phyloP scores from a whole-genome alignment of 2,329 filamentous ascomycete species.

The Trichocomaceae sp. region DNA sequence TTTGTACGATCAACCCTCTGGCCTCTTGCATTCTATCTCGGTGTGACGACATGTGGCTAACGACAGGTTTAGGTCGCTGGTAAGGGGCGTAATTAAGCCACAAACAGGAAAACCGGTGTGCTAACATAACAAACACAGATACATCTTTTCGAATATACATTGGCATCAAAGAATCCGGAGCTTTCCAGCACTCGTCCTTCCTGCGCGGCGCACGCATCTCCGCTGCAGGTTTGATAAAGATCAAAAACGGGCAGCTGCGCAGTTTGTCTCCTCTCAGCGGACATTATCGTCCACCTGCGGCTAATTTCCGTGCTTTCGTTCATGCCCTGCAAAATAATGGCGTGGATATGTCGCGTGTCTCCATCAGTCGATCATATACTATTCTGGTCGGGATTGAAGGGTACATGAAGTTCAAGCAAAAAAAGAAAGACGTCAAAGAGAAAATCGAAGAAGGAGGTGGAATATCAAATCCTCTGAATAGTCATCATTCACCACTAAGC shows the following conservation, averaged over 20 bases:
- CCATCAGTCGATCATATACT: slow-evolving; percentile 73
- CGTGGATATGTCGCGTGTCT: slow-evolving; percentile 72
- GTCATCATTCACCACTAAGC: no score
- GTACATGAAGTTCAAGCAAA: slow-evolving; percentile 63
- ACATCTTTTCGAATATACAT: slow-evolving; percentile 74
- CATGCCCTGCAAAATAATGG: slow-evolving; percentile 63
- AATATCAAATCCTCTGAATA: slow-evolving; percentile 47
- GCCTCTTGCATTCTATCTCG: background rate
- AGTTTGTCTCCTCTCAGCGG: slow-evolving; percentile 64
- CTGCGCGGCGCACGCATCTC: slow-evolving; percentile 74
- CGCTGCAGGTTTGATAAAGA: slow-evolving; percentile 76
- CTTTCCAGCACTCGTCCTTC: slow-evolving; percentile 88
- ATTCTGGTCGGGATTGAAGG: slow-evolving; percentile 76
- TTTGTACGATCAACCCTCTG: slow-evolving; percentile 49
- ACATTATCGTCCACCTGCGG: slow-evolving; percentile 77
- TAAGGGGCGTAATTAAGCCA: background rate
- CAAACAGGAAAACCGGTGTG: background rate
- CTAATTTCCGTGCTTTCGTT: slow-evolving; percentile 78
- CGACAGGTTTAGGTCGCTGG: slow-evolving; percentile 11
- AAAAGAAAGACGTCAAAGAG: slow-evolving; percentile 52
- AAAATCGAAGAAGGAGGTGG: slow-evolving; percentile 37
- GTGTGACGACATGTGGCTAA: background rate
- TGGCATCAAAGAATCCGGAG: slow-evolving; percentile 80
- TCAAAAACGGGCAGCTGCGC: slow-evolving; percentile 71
- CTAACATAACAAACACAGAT: slow-evolving; percentile 44